Evolutionary conservation across 2,329 filamentous ascomycete species (phyloP).

Genomic region (Exophiala calicioides): DNA sequence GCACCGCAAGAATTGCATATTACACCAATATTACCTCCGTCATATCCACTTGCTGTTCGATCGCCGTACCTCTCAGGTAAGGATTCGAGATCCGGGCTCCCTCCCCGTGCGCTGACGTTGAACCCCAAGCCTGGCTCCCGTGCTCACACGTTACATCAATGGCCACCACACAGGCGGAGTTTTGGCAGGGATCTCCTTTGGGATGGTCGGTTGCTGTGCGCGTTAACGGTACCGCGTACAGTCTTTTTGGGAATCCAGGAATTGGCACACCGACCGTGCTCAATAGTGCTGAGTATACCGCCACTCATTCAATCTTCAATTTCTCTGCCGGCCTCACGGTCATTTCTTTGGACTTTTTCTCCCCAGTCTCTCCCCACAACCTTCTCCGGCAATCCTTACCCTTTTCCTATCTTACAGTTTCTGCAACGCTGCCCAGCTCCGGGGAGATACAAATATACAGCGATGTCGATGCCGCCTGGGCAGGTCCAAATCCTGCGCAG

Average conservation of each 20-base stretch:
- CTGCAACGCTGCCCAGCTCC: conserved; percentile 29
- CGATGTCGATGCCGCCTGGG: conserved; percentile 48
- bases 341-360: conserved; percentile 48
- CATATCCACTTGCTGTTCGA: conserved; percentile 47
- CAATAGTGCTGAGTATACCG: conserved; percentile 41
- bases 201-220: conserved; percentile 47
- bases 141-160: conserved; percentile 40
- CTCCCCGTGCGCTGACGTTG: background rate
- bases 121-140: conserved; percentile 43
- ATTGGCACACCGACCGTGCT: conserved; percentile 36
- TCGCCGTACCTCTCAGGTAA: conserved; percentile 45
- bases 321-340: conserved; percentile 39
- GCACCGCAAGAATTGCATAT: background rate
- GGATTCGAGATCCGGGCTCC: background rate
- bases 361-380: conserved; percentile 46
- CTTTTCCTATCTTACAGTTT: conserved; percentile 47
- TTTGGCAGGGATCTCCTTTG: conserved; percentile 46
- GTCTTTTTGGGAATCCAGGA: conserved; percentile 39
- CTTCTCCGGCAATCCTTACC: conserved; percentile 48
- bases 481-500: conserved; percentile 36
- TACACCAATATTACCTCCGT: conserved; percentile 40
- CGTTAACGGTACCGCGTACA: conserved; percentile 44
- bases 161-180: conserved; percentile 43
- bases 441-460: conserved; percentile 43
- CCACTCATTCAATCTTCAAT: conserved; percentile 45